These are phyloP conservation scores for Allomyces arbusculus DNA, from an alignment of 192 early-diverging fungal species.

Conservation along the genomic window DNA sequence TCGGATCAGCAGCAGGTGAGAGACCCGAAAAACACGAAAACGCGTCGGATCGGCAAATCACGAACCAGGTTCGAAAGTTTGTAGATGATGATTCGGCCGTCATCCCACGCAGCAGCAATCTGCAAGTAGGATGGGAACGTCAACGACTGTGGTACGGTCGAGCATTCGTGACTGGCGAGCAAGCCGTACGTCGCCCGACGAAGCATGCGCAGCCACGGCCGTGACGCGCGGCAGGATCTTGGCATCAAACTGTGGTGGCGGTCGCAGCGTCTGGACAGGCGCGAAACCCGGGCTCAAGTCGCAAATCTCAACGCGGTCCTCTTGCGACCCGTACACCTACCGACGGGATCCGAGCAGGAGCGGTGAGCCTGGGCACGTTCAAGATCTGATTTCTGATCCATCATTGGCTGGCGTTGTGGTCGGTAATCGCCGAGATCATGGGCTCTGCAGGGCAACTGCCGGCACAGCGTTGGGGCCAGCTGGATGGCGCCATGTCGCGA, in stretches of 20 bases:
- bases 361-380: no score
- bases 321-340: no score
- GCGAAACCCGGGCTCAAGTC: no score
- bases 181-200: not conserved
- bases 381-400: no score
- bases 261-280: not conserved
- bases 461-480: no score
- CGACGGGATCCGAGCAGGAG: no score
- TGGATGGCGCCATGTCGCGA: no score
- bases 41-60: not conserved
- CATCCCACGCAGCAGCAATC: not conserved
- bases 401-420: no score
- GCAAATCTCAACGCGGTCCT: no score
- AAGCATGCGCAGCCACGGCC: not conserved
- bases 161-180: not conserved
- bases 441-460: no score
- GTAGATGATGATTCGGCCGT: not conserved
- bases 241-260: not conserved
- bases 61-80: not conserved
- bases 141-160: not conserved
- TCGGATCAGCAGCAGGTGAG: not conserved
- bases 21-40: not conserved
- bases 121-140: not conserved
- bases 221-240: not conserved
- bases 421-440: no score